Percentiles rank a stretch among this genome's conserved stretches.
Evolutionary conservation across 2,329 filamentous ascomycete species (phyloP).

Genomic region (Chrysosporium keratinophilum): DNA sequence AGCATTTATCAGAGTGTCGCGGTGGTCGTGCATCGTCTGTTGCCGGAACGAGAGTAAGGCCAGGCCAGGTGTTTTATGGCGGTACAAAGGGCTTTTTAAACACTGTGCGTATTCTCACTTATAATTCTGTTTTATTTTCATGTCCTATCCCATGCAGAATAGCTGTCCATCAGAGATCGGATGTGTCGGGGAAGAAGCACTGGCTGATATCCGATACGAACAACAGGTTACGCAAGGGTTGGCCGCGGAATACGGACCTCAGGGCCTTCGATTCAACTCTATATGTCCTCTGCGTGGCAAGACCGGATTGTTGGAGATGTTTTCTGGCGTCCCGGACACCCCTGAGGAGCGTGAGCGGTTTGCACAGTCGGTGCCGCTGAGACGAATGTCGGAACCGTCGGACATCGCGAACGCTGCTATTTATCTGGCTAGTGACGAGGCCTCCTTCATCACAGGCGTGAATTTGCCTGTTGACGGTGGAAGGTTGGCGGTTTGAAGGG

Average conservation of each 20-base stretch:
- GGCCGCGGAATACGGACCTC: slow-evolving; percentile 14
- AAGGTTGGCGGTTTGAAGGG: slow-evolving; percentile 21
- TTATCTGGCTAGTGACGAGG: slow-evolving; percentile 62
- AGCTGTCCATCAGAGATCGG: too few relatives aligned
- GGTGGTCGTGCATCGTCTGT: slow-evolving; percentile 31
- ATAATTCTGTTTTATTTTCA: too few relatives aligned
- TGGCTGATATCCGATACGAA: background rate
- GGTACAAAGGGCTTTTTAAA: slow-evolving; percentile 35
- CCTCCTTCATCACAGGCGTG: slow-evolving; percentile 58
- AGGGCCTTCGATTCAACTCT: slow-evolving; percentile 16
- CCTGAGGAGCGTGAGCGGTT: slow-evolving; percentile 10
- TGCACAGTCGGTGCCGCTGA: slow-evolving; percentile 5
- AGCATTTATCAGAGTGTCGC: slow-evolving; percentile 28
- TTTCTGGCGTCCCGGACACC: slow-evolving; percentile 11
- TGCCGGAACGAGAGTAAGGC: slow-evolving; percentile 32
- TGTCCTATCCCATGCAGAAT: too few relatives aligned
- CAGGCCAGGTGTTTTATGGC: slow-evolving; percentile 38
- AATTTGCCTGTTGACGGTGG: slow-evolving; percentile 56
- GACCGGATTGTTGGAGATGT: slow-evolving; percentile 15
- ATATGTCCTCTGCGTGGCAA: slow-evolving; percentile 18
- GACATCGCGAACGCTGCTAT: slow-evolving; percentile 62
- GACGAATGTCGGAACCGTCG: slow-evolving; percentile 33
- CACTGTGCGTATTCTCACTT: slow-evolving; percentile 25
- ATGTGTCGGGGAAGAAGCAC: background rate
- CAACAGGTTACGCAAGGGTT: slow-evolving; percentile 15